Conservation (phyloP, 108 stramenopile genomes). For the Schizochytrium sp. region DNA sequence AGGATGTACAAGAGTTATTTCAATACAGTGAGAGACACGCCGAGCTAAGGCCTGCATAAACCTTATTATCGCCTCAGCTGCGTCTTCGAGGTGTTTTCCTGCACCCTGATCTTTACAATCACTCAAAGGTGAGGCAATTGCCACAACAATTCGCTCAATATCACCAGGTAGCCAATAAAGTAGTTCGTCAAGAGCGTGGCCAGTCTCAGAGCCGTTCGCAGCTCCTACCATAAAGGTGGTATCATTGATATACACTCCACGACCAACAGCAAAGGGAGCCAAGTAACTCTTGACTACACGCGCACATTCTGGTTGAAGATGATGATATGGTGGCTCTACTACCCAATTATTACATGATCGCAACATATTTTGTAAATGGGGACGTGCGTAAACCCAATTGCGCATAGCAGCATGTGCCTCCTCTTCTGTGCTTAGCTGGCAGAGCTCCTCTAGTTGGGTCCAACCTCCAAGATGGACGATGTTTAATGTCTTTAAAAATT, state of each 20-base stretch:
- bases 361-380: background rate
- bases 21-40: background rate
- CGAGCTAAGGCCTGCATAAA: background rate
- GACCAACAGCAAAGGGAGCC: background rate
- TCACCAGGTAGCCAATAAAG: background rate
- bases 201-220: background rate
- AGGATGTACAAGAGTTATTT: background rate
- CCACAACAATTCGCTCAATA: background rate
- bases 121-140: background rate
- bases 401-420: background rate
- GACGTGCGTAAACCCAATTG: background rate
- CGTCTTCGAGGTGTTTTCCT: background rate
- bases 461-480: slow-evolving; percentile 6
- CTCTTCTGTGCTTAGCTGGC: background rate
- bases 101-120: background rate
- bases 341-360: background rate
- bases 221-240: background rate
- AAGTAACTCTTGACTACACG: background rate
- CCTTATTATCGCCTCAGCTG: background rate
- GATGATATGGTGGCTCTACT: background rate
- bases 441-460: background rate
- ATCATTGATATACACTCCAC: background rate
- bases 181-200: background rate
- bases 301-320: background rate
- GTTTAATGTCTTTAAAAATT: background rate